Percentiles rank a stretch among this genome's conserved stretches.
These are phyloP conservation scores for Lepidium aucheri DNA, from an alignment of 345 rosid species.

Conservation along the genomic window DNA sequence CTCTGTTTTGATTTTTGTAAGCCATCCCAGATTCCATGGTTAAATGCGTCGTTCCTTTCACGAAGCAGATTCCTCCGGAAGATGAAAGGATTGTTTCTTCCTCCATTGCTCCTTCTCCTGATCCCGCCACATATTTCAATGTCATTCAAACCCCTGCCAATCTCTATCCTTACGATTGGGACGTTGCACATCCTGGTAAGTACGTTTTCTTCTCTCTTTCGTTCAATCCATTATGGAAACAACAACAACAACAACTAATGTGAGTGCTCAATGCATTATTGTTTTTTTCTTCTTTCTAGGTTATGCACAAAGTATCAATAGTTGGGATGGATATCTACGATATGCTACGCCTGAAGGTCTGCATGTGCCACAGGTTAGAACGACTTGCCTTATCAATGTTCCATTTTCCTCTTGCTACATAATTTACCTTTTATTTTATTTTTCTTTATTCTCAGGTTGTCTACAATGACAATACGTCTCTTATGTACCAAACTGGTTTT, in stretches of 20 bases:
- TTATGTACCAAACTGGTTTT: conserved; percentile 45
- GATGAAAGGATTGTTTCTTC: conserved; percentile 58
- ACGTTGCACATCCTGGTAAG: conserved; percentile 30
- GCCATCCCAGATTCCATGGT: not conserved
- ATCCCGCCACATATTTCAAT: conserved; percentile 14
- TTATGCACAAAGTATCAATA: conserved; percentile 30
- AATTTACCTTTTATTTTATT: not conserved
- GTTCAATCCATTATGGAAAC: not conserved
- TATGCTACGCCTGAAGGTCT: conserved; percentile 43
- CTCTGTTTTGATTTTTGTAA: not conserved
- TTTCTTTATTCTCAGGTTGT: conserved; percentile 33
- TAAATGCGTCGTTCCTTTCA: conserved; percentile 17
- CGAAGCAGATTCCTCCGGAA: conserved; percentile 38
- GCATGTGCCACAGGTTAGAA: conserved; percentile 50
- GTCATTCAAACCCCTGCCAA: conserved; percentile 25
- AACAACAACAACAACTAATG: not conserved
- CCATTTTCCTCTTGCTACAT: not conserved
- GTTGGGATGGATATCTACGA: conserved; percentile 47
- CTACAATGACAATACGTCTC: conserved; percentile 46
- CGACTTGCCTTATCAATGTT: not conserved
- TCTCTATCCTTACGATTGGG: conserved; percentile 32
- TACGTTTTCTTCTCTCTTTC: not conserved
- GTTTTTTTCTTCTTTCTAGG: conserved; percentile 21
- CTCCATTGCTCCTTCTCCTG: conserved; percentile 30
- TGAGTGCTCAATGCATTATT: not conserved